These are phyloP conservation scores for Ustilago bromivora DNA, from an alignment of 1,284 basidiomycete genomes.

Conservation along the genomic window DNA sequence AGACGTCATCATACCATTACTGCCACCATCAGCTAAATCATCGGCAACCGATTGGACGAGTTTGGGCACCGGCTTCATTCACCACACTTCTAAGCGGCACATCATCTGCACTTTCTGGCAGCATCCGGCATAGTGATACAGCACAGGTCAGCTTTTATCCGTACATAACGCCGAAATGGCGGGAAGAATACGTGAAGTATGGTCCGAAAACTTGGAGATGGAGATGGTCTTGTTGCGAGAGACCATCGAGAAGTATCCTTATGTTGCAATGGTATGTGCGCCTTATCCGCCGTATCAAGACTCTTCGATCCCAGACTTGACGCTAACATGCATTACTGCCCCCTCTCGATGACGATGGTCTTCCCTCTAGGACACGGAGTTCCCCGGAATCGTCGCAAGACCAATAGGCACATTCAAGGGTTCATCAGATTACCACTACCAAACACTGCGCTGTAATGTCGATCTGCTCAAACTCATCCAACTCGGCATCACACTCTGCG, in stretches of 20 bases:
- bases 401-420: slow-evolving; percentile 97
- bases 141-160: neutral
- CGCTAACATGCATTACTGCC: neutral
- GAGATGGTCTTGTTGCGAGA: slow-evolving; percentile 91
- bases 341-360: neutral
- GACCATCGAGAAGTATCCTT: slow-evolving; percentile 89
- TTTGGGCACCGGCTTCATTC: neutral
- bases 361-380: slow-evolving; percentile 83
- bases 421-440: slow-evolving; percentile 98
- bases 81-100: neutral
- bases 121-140: neutral
- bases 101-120: neutral
- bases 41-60: neutral
- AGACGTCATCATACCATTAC: neutral
- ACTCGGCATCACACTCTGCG: slow-evolving; percentile 91
- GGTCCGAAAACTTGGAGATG: slow-evolving; percentile 89
- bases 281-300: neutral
- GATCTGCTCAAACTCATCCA: slow-evolving; percentile 98
- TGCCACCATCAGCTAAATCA: neutral
- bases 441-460: slow-evolving; percentile 95
- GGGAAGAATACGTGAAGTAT: slow-evolving; percentile 78
- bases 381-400: slow-evolving; percentile 96
- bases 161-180: slow-evolving; percentile 50
- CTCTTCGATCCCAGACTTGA: neutral
- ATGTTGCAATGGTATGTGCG: slow-evolving; percentile 81